These are phyloP conservation scores for Scheffersomyces amazonensis DNA, from an alignment of 805 yeast genomes.

Conservation along the genomic window DNA sequence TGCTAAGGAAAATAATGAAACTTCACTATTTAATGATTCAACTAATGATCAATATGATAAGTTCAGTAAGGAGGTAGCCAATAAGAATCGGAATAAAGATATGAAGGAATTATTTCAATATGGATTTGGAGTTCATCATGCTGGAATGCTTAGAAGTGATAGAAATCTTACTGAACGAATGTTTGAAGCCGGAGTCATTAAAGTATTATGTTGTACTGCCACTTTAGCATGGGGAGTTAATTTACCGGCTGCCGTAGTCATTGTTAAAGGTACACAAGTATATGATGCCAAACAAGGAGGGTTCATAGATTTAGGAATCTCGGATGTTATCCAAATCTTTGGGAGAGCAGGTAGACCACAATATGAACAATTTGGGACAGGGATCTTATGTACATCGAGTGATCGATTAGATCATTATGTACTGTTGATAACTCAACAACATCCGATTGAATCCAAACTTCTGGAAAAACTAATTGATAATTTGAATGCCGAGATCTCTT, in stretches of 20 bases:
- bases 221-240: slow-evolving; percentile 99
- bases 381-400: slow-evolving; percentile 79
- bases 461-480: slow-evolving; percentile 82
- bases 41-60: slow-evolving; percentile 39
- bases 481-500: slow-evolving; percentile 90
- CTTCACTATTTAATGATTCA: slow-evolving; percentile 56
- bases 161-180: slow-evolving; percentile 85
- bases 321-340: slow-evolving; percentile 96
- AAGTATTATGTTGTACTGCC: slow-evolving; percentile 92
- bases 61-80: slow-evolving; percentile 61
- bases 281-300: slow-evolving; percentile 96
- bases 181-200: slow-evolving; percentile 82
- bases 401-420: slow-evolving; percentile 86
- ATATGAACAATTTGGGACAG: slow-evolving; percentile 87
- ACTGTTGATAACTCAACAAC: slow-evolving; percentile 87
- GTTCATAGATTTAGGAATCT: slow-evolving; percentile 85
- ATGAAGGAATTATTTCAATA: slow-evolving; percentile 70
- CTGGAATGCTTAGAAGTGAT: slow-evolving; percentile 92
- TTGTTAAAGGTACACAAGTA: slow-evolving; percentile 94
- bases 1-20: slow-evolving; percentile 63
- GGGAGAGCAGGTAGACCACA: slow-evolving; percentile 99
- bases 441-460: slow-evolving; percentile 88
- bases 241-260: slow-evolving; percentile 96
- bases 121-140: slow-evolving; percentile 96
- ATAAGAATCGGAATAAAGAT: slow-evolving; percentile 72